Evolutionary conservation across 1,284 basidiomycete species (phyloP), one percentile per base, ranked within the genome.

Genomic region (Macrocybe sp.): DNA sequence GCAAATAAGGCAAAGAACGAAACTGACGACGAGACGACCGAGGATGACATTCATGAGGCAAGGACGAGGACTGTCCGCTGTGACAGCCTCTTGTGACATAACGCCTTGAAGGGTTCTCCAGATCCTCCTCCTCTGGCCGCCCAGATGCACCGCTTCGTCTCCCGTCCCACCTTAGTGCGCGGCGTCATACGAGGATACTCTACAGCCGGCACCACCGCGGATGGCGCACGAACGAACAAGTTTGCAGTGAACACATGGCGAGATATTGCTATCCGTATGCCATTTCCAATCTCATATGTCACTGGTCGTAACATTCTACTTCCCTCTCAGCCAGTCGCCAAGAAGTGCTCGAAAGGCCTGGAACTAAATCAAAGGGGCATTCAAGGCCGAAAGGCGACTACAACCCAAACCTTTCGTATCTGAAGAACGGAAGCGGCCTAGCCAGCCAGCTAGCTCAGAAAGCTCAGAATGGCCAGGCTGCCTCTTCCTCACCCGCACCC

Each of bases 1-100:
- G 40, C 74, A 81, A 56, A 97, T 95, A 41, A 97, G 78, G 56
- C 69, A 69, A 38, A 85, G 69, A 44, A 92, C 92, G 55, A 83
- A 79, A 55, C 75, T 73, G 62, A 91, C 83, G 59, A 85, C 70
- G 49, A 90, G 66, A 45, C 75, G 68, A 34, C 82, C 82, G 50
- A 83, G 63, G 52, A 85, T 58, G 42, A 59, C 58, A 55, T 62
- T 59, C 66, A 71, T 69, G 47, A 51, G 47, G 45, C 47, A 32
- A 37, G 28, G 28, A 43, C 7, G 9, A 6, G 12, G 11, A 16
- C 8, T 7, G 41, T 8, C 38, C 22, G 43, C 31, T 22, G 29
- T 35, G 45, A 44, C 8, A 11, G 49, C 33, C 35, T 49, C 41
- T 46, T 41, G 52, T 52, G 46, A n/a, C 48, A 22, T 22, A 22